Evolutionary conservation across 164 flowering plant genomes (phyloP).

Genomic region (Chimonanthus praecox): DNA sequence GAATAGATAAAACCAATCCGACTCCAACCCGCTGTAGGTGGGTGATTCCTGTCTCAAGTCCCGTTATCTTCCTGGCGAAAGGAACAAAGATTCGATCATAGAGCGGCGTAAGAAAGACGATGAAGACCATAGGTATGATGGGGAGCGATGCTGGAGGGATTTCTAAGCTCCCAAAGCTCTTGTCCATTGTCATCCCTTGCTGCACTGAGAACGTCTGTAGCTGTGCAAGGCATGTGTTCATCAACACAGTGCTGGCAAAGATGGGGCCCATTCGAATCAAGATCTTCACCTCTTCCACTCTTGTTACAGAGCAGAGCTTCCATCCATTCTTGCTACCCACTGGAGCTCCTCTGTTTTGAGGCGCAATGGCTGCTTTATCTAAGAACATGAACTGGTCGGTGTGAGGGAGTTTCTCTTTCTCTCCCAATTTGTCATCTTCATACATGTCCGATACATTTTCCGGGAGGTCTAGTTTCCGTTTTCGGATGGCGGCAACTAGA

Average conservation of each 20-base stretch:
- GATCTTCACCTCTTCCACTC: conserved; percentile 50
- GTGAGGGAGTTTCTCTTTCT: conserved; percentile 2
- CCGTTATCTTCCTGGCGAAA: conserved; percentile 13
- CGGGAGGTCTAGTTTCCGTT: conserved; percentile 8
- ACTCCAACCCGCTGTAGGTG: conserved; percentile 47
- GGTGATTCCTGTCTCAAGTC: conserved; percentile 32
- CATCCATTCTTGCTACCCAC: conserved; percentile 17
- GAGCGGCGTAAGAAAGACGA: conserved; percentile 32
- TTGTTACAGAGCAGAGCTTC: conserved; percentile 41
- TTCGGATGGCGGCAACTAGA: conserved; percentile 15
- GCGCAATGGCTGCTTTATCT: conserved; percentile 10
- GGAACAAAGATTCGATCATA: conserved; percentile 40
- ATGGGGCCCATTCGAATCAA: conserved; percentile 33
- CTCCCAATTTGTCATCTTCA: neutral
- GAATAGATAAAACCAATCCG: conserved; percentile 33
- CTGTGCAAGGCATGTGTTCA: conserved; percentile 56
- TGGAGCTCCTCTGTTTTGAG: neutral
- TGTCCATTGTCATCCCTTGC: conserved; percentile 54
- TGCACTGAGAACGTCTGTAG: conserved; percentile 53
- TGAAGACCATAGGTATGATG: conserved; percentile 33
- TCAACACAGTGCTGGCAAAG: conserved; percentile 40
- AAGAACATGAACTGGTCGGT: conserved; percentile 15
- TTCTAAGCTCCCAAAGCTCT: conserved; percentile 21
- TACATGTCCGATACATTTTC: neutral
- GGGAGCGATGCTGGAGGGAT: conserved; percentile 50